Conservation (phyloP, 176 grass and related monocot genomes). For the Rhynchospora pubera region DNA sequence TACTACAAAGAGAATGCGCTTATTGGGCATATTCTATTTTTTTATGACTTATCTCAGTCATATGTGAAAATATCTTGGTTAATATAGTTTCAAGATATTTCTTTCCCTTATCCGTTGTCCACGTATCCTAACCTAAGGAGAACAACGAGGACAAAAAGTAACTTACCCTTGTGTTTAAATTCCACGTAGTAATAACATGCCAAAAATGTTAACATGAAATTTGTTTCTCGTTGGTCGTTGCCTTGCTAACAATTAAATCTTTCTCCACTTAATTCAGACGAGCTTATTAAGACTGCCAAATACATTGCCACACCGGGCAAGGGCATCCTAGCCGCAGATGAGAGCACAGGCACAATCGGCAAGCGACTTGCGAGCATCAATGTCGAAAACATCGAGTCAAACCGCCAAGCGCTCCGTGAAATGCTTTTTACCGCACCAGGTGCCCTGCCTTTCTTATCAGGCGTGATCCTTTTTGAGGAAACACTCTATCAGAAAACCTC, state of each 20-base stretch:
- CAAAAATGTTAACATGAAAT: neutral
- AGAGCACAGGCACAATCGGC: slow-evolving; percentile 91
- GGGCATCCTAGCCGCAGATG: slow-evolving; percentile 78
- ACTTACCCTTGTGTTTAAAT: neutral
- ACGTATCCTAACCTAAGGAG: neutral
- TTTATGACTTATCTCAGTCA: neutral
- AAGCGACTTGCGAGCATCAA: slow-evolving; percentile 90
- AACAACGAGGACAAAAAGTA: neutral
- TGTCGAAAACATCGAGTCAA: slow-evolving; percentile 82
- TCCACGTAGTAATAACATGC: neutral
- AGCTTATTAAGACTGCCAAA: slow-evolving; percentile 85
- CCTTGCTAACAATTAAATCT: neutral
- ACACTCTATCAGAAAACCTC: slow-evolving; percentile 71
- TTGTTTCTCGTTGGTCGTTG: neutral
- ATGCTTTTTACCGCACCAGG: slow-evolving; percentile 68
- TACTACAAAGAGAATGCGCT: neutral
- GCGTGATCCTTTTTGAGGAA: slow-evolving; percentile 96
- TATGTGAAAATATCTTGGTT: neutral
- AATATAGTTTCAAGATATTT: neutral
- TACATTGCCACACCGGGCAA: slow-evolving; percentile 82
- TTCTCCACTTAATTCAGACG: slow-evolving; percentile 32
- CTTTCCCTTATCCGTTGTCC: neutral
- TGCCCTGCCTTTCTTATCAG: slow-evolving; percentile 49
- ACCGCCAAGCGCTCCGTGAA: slow-evolving; percentile 82
- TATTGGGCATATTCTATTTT: neutral